A percentile compares a stretch with the other conserved stretches of the same genome.
These are phyloP conservation scores for Yarrowia porcina DNA, from an alignment of 805 yeast genomes.

Conservation along the genomic window DNA sequence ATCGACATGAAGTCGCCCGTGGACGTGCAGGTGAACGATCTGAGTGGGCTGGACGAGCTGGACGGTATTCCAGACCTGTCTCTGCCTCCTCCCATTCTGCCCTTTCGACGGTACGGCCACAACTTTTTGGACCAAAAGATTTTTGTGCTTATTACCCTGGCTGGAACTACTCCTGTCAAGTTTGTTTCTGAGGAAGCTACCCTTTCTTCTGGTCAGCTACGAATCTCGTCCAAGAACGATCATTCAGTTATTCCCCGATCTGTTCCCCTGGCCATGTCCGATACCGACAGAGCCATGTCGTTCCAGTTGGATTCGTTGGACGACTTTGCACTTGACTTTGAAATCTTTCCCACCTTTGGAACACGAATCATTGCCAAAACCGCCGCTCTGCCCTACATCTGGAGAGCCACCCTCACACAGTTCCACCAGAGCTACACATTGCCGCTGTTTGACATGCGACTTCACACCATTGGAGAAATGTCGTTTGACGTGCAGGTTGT, in stretches of 20 bases:
- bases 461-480: conserved; percentile 78
- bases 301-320: conserved; percentile 81
- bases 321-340: conserved; percentile 75
- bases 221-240: conserved; percentile 65
- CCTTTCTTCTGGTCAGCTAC: conserved; percentile 56
- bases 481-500: conserved; percentile 76
- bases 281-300: conserved; percentile 63
- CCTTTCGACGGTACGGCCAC: conserved; percentile 91
- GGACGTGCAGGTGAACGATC: background rate
- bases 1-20: conserved; percentile 12
- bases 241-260: conserved; percentile 87
- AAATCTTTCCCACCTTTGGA: conserved; percentile 91
- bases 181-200: conserved; percentile 43
- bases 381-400: conserved; percentile 62
- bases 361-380: conserved; percentile 88
- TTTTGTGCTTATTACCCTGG: conserved; percentile 63
- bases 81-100: conserved; percentile 94
- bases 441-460: conserved; percentile 78
- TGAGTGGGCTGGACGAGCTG: conserved; percentile 38
- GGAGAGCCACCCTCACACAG: conserved; percentile 34
- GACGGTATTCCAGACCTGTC: conserved; percentile 87
- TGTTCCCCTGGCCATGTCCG: conserved; percentile 71
- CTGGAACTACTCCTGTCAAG: conserved; percentile 43
- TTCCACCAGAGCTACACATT: conserved; percentile 42
- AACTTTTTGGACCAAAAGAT: conserved; percentile 89